Evolutionary conservation across 805 yeast species (phyloP).

Genomic region (Lipomyces spencermartinsiae): DNA sequence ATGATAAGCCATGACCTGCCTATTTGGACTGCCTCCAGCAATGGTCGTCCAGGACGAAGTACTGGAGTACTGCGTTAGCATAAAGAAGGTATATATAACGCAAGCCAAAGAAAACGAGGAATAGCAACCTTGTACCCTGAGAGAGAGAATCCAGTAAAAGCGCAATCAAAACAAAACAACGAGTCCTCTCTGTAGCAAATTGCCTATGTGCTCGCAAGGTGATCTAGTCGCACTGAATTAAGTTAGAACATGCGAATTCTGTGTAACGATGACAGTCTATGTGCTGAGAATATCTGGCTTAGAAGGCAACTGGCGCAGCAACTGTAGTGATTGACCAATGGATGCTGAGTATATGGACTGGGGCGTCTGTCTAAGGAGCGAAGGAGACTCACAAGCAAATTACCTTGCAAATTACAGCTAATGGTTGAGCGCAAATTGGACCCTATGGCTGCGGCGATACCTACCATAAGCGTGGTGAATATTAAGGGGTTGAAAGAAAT

Average conservation of each 20-base stretch:
- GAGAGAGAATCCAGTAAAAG: background rate
- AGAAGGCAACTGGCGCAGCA: no score
- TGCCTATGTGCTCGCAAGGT: background rate
- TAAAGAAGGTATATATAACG: background rate
- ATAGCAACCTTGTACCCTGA: background rate
- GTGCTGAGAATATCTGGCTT: no score
- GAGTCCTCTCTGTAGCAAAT: background rate
- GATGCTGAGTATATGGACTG: no score
- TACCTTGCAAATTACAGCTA: background rate
- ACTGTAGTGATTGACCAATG: no score
- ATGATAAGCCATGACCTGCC: constrained; percentile 21
- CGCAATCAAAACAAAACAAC: background rate
- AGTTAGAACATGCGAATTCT: background rate
- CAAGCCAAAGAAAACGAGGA: background rate
- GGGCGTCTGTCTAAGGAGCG: no score
- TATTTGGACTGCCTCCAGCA: background rate
- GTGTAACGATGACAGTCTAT: no score
- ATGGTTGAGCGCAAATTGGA: background rate
- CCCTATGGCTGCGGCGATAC: background rate
- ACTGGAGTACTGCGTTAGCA: background rate
- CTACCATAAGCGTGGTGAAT: background rate
- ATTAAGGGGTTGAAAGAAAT: background rate
- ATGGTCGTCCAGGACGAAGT: background rate
- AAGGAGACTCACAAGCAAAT: background rate
- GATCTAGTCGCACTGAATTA: background rate